Conservation (phyloP, 345 rosid species). For the Sonneratia caseolaris region DNA sequence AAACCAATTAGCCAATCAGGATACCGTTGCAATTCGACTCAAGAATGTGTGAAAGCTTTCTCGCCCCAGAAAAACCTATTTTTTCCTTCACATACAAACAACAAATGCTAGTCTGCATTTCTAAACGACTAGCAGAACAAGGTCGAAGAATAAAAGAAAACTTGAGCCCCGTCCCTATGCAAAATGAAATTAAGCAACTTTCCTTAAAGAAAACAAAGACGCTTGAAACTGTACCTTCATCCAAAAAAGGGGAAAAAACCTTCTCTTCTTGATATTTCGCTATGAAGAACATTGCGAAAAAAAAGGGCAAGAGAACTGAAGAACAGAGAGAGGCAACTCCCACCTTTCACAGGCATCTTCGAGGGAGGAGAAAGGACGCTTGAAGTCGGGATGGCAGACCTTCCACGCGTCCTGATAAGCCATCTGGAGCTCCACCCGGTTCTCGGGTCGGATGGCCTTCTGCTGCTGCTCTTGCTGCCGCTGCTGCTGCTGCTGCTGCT, state of each 20-base stretch:
- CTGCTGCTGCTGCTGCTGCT: constrained; percentile 18
- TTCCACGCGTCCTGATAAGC: constrained; percentile 96
- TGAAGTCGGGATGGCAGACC: constrained; percentile 81
- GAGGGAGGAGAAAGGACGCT: constrained; percentile 74
- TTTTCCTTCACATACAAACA: neutral
- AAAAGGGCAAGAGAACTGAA: neutral
- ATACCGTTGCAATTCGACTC: neutral
- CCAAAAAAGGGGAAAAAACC: neutral
- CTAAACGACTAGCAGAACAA: neutral
- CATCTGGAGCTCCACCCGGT: constrained; percentile 74
- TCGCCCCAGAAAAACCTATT: neutral
- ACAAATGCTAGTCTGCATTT: no score
- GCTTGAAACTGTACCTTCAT: neutral
- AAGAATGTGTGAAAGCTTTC: neutral
- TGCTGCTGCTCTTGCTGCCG: constrained; percentile 41
- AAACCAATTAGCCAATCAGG: neutral
- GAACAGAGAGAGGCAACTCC: neutral
- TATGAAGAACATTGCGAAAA: neutral
- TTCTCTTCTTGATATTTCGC: neutral
- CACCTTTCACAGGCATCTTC: constrained; percentile 97
- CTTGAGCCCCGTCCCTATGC: no score
- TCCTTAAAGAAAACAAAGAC: neutral
- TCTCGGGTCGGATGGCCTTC: constrained; percentile 52
- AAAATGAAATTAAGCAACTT: no score
- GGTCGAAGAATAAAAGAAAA: neutral